A percentile compares a stretch with the other conserved stretches of the same genome.
phyloP scores from a whole-genome alignment of 345 rosid genomes.

The Geranium rotundifolium region DNA sequence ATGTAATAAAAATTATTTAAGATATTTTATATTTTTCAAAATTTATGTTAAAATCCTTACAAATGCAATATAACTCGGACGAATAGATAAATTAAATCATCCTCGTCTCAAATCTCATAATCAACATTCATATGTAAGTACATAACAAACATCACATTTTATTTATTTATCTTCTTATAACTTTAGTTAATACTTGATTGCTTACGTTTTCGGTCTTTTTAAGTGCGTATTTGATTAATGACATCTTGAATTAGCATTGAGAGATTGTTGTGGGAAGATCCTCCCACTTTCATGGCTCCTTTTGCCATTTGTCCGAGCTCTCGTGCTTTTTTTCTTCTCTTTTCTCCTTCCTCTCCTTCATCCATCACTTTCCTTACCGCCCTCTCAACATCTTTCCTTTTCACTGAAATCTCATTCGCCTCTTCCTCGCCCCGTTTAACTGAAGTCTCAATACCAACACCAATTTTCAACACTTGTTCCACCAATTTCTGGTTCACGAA shows the following conservation, averaged over 20 bases:
- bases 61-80: too few species aligned
- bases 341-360: constrained; percentile 13
- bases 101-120: too few species aligned
- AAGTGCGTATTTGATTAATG: too few species aligned
- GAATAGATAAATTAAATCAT: too few species aligned
- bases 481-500: constrained; percentile 21
- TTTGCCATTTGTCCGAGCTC: constrained; percentile 16
- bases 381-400: constrained; percentile 12
- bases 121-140: too few species aligned
- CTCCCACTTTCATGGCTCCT: constrained; percentile 13
- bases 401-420: constrained; percentile 12
- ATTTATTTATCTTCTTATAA: too few species aligned
- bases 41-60: too few species aligned
- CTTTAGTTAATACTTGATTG: background rate
- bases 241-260: background rate
- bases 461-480: constrained; percentile 14
- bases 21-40: too few species aligned
- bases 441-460: constrained; percentile 15
- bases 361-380: constrained; percentile 14
- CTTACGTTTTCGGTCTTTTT: too few species aligned
- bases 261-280: constrained; percentile 14
- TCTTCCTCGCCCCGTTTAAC: constrained; percentile 13
- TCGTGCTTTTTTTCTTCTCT: constrained; percentile 16
- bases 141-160: too few species aligned
- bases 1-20: too few species aligned